Evolutionary conservation across 257 asterid species (phyloP).

Genomic region (Solanum chmielewskii): DNA sequence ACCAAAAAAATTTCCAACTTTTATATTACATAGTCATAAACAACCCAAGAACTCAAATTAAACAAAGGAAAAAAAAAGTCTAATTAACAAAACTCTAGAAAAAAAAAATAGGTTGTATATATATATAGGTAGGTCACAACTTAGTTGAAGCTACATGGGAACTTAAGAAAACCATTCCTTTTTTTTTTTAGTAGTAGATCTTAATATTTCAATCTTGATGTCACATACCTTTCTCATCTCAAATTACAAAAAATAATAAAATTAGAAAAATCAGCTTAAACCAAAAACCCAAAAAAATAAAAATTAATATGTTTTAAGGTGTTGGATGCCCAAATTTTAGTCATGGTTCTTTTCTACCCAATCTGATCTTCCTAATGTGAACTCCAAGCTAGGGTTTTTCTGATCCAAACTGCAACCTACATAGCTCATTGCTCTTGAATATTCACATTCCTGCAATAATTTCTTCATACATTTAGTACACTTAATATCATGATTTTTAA

Average conservation of each 20-base stretch:
- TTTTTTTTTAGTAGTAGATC: background rate
- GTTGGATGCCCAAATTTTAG: background rate
- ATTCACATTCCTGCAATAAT: slow-evolving; percentile 7
- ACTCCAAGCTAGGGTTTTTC: slow-evolving; percentile 33
- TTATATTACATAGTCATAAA: background rate
- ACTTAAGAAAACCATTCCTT: background rate
- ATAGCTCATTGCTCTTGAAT: background rate
- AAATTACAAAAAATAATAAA: background rate
- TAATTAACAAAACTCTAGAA: background rate
- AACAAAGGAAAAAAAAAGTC: background rate
- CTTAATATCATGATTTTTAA: background rate
- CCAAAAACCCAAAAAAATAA: background rate
- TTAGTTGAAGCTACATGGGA: background rate
- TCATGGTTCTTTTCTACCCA: slow-evolving; percentile 14
- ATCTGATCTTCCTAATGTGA: slow-evolving; percentile 43
- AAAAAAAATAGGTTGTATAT: background rate
- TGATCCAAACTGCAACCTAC: slow-evolving; percentile 3
- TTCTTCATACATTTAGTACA: background rate
- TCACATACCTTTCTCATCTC: background rate
- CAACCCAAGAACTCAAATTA: background rate
- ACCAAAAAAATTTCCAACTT: background rate
- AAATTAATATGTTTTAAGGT: background rate
- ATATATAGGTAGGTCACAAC: background rate
- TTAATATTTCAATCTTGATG: background rate
- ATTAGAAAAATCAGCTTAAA: background rate